Evolutionary conservation across 768 basidiomycete genomes (phyloP), one percentile per base, ranked within the genome.

Genomic region (Auricularia cornea): DNA sequence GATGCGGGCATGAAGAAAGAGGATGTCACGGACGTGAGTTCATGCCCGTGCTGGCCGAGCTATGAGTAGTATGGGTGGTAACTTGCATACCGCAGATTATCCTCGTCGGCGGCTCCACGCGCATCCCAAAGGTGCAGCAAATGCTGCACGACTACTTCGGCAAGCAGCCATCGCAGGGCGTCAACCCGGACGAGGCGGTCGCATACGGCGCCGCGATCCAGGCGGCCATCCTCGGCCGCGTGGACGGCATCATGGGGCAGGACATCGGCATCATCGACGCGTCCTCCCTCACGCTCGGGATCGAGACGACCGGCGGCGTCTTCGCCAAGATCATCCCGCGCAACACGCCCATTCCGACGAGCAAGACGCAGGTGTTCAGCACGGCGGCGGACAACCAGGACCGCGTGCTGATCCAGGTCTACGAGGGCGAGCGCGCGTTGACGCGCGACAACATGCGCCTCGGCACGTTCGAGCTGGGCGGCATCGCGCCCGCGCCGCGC

Each of bases 101-200:
- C 62, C 75, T 78, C 64, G 77, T 78, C 59, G 77, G 77, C 66
- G 77, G 77, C 65, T 82, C 81, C 59, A 82, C 81, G 59, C 79
- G 80, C 71, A 82, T 82, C 68, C 81, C 81, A 68, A 80, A 80
- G 71, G 79, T 82, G 68, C 80, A 82, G 70, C 76, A 80, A 67
- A 75, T 81, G 66, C 77, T 81, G 62, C 76, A 78, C 66, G 80
- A 81, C 70, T 80, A 75, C 73, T 81, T 81, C 74, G 79, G 79
- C 62, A 79, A 79, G 69, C 80, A 81, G 70, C 80, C 77, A 63
- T 78, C 79, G 70, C 76, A 80, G 74, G 73, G 75, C 33, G 80
- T 82, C 76, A 82, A 82, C 76, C 81, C 81, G 59, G 81, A 82
- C 69, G 80, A 81, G 72, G 81, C 80, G 66, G 80, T 82, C 64